These are phyloP conservation scores for Prunus mume DNA, from an alignment of 306 rosid species.

Conservation along the genomic window DNA sequence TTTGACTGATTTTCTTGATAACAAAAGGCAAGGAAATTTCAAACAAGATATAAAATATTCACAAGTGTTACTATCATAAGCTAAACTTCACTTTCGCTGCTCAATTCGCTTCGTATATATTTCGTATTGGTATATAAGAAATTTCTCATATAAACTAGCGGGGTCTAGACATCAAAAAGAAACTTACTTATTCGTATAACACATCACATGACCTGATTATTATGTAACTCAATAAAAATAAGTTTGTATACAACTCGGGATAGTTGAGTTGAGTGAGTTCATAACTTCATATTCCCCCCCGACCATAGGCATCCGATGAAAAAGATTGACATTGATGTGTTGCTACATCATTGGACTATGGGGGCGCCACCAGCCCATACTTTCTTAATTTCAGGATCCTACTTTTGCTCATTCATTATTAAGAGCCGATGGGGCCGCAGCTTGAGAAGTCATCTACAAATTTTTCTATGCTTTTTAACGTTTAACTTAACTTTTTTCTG, in stretches of 20 bases:
- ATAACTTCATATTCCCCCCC: slow-evolving; percentile 7
- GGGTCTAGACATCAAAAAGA: background rate
- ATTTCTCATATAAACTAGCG: rapidly evolving
- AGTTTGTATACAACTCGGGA: too few species aligned
- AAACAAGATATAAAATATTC: background rate
- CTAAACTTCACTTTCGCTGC: background rate
- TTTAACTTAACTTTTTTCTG: background rate
- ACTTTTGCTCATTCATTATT: background rate
- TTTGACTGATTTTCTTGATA: background rate
- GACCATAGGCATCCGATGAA: slow-evolving; percentile 58
- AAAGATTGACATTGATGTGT: slow-evolving; percentile 44
- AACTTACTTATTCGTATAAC: too few species aligned
- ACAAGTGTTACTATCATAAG: background rate
- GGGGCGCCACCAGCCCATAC: slow-evolving; percentile 27
- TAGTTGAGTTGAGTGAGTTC: too few species aligned
- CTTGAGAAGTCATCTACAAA: background rate
- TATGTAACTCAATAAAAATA: too few species aligned
- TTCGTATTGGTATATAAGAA: background rate
- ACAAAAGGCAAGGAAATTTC: too few species aligned
- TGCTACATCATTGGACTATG: slow-evolving; percentile 21
- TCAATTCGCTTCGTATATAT: slow-evolving; percentile 24
- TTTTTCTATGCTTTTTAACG: background rate
- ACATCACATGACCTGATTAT: too few species aligned
- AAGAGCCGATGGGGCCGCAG: background rate
- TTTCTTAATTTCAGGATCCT: slow-evolving; percentile 11